Conservation (phyloP, 352 stramenopile genomes). For the Globisporangium emineosum region DNA sequence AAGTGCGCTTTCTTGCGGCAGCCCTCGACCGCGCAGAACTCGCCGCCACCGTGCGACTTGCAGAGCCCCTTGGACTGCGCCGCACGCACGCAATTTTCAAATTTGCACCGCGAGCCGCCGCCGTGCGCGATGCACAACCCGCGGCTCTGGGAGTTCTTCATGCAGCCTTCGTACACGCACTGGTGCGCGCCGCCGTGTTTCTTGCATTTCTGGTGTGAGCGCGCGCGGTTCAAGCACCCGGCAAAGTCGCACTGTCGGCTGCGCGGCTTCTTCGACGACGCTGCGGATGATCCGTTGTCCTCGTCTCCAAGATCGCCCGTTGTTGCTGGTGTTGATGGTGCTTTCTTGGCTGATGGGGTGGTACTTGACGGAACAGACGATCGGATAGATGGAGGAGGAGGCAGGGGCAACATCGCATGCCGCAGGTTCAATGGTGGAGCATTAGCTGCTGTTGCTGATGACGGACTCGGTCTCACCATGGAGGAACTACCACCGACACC, state of each 20-base stretch:
- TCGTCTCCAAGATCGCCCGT: conserved; percentile 17
- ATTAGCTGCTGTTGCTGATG: not conserved
- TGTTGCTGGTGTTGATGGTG: not conserved
- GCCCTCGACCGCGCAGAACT: conserved; percentile 78
- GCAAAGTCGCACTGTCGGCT: conserved; percentile 70
- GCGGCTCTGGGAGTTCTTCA: conserved; percentile 86
- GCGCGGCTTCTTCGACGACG: conserved; percentile 26
- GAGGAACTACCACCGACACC: not conserved
- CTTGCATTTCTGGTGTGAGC: conserved; percentile 87
- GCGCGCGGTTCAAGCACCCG: conserved; percentile 73
- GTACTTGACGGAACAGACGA: not conserved
- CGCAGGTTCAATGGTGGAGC: conserved; percentile 3
- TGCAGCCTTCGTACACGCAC: conserved; percentile 80
- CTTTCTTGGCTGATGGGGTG: conserved; percentile 2
- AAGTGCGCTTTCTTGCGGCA: conserved; percentile 87
- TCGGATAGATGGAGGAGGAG: conserved; percentile 1
- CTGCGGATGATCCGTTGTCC: conserved; percentile 17
- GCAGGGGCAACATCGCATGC: conserved; percentile 1
- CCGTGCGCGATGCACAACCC: conserved; percentile 84
- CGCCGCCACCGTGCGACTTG: conserved; percentile 80
- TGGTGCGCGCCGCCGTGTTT: conserved; percentile 86
- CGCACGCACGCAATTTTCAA: conserved; percentile 72
- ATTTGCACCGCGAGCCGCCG: conserved; percentile 74
- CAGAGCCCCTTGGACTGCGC: conserved; percentile 85
- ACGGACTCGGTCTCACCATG: conserved; percentile 3